Conservation (phyloP, 192 early-diverging fungal genomes). For the Lunasporangiospora selenospora region DNA sequence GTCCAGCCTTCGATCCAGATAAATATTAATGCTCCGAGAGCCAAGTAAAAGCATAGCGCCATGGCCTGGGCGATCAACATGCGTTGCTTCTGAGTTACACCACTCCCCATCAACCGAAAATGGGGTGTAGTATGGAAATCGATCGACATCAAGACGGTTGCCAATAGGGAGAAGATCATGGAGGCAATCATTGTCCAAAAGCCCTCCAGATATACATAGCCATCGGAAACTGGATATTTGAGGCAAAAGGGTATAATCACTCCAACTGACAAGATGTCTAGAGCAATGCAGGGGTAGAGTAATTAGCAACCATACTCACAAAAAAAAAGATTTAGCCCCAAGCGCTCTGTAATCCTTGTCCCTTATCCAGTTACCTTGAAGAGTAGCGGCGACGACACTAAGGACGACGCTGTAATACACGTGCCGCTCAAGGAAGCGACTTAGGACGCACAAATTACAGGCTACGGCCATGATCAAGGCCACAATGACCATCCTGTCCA, state of each 20-base stretch:
- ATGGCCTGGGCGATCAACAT: slow-evolving; percentile 9
- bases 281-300: no score
- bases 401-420: slow-evolving; percentile 6
- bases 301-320: no score
- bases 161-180: background rate
- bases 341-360: background rate
- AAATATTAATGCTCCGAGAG: slow-evolving; percentile 3
- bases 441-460: slow-evolving; percentile 4
- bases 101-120: background rate
- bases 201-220: slow-evolving; percentile 4
- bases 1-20: slow-evolving; percentile 10
- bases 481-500: slow-evolving; percentile 7
- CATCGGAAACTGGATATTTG: background rate
- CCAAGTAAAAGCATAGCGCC: slow-evolving; percentile 6
- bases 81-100: slow-evolving; percentile 5
- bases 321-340: background rate
- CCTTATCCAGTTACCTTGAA: background rate
- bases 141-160: slow-evolving; percentile 3
- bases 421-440: slow-evolving; percentile 5
- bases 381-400: slow-evolving; percentile 1
- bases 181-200: slow-evolving; percentile 10
- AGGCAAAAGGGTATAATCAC: slow-evolving; percentile 3
- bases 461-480: slow-evolving; percentile 2
- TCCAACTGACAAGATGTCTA: slow-evolving; percentile 2
- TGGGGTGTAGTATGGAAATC: slow-evolving; percentile 2